These are phyloP conservation scores for Streptanthus diversifolius DNA, from an alignment of 345 rosid species.

Conservation along the genomic window DNA sequence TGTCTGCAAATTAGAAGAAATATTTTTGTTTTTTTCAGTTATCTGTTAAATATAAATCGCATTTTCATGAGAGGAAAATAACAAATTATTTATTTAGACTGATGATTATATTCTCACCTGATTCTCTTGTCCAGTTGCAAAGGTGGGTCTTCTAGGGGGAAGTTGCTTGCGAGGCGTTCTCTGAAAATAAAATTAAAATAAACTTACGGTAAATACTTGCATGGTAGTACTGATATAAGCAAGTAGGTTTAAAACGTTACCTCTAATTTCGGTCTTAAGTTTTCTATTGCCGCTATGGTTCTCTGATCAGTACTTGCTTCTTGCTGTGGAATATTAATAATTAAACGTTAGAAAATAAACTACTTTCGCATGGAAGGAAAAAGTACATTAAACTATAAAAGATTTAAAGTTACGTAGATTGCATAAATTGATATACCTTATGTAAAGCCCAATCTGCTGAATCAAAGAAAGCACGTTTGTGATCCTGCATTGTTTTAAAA, in stretches of 20 bases:
- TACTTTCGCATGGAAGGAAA: background rate
- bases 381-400: background rate
- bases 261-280: conserved; percentile 66
- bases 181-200: conserved; percentile 30
- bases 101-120: conserved; percentile 30
- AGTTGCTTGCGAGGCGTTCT: conserved; percentile 70
- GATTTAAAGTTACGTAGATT: background rate
- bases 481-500: conserved; percentile 38
- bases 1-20: conserved; percentile 17
- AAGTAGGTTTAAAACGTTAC: conserved; percentile 26
- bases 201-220: background rate
- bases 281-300: conserved; percentile 53
- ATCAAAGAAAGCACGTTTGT: conserved; percentile 83
- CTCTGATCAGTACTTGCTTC: conserved; percentile 50
- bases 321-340: conserved; percentile 48
- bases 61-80: background rate
- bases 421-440: conserved; percentile 47
- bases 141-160: conserved; percentile 70
- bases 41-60: background rate
- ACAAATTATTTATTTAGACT: background rate
- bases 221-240: background rate
- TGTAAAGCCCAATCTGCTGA: conserved; percentile 90
- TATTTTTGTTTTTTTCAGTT: background rate
- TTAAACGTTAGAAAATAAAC: background rate
- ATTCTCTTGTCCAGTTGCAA: conserved; percentile 48